Conservation (phyloP, 176 grass and related monocot genomes). For the Hordeum marinum region DNA sequence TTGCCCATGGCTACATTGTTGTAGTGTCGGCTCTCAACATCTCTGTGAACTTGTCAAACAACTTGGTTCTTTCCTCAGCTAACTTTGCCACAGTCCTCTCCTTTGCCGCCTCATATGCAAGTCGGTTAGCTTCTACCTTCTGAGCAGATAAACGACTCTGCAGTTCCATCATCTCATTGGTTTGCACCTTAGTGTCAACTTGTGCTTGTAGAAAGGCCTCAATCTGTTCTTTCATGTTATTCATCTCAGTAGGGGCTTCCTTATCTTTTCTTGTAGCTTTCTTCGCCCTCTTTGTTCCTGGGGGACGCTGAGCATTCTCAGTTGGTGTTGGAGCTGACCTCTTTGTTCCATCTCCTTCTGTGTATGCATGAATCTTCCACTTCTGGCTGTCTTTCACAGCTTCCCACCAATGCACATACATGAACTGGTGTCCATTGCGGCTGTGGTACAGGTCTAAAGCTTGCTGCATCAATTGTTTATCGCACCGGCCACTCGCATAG, state of each 20-base stretch:
- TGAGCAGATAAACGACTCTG: neutral
- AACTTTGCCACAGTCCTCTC: neutral
- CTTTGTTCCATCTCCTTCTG: neutral
- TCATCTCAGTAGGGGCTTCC: neutral
- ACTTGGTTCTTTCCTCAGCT: neutral
- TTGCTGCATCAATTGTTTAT: neutral
- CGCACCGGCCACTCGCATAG: neutral
- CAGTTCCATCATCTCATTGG: neutral
- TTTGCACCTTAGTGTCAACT: neutral
- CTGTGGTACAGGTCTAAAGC: neutral
- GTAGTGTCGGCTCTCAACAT: neutral
- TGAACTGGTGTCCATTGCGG: neutral
- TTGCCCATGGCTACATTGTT: neutral
- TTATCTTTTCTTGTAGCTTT: neutral
- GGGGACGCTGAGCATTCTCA: neutral
- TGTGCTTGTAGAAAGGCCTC: neutral
- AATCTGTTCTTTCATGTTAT: neutral
- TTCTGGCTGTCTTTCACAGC: neutral
- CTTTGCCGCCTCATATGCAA: neutral
- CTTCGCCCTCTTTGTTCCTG: neutral
- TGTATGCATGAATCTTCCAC: neutral
- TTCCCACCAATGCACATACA: neutral
- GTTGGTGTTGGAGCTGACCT: neutral
- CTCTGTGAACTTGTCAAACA: neutral
- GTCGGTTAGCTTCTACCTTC: neutral